These are phyloP conservation scores for Poa annua DNA, from an alignment of 176 grass and related monocot species.

Conservation along the genomic window DNA sequence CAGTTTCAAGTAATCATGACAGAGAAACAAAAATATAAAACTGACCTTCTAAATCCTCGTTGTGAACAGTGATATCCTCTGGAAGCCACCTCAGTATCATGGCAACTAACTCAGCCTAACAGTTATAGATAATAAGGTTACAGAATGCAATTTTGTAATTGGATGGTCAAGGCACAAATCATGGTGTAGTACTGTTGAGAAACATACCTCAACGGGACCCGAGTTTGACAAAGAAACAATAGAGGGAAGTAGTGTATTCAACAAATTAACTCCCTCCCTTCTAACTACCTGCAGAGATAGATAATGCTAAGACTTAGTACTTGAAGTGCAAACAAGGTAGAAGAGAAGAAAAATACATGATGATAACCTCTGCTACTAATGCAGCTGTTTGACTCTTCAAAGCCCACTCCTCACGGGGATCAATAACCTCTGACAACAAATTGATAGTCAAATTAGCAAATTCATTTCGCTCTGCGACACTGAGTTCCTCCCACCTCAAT, in stretches of 20 bases:
- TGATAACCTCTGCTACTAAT: constrained; percentile 86
- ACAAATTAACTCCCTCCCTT: constrained; percentile 88
- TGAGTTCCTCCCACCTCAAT: constrained; percentile 95
- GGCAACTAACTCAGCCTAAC: constrained; percentile 91
- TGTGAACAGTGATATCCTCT: constrained; percentile 98
- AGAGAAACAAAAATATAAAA: constrained; percentile 23
- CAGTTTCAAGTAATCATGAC: constrained; percentile 26
- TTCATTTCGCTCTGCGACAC: constrained; percentile 74
- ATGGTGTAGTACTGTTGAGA: constrained; percentile 29
- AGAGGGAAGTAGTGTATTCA: constrained; percentile 80
- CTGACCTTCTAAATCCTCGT: constrained; percentile 94
- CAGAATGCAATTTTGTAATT: constrained; percentile 33
- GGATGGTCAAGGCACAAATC: constrained; percentile 33
- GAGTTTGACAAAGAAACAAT: constrained; percentile 79
- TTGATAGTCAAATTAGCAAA: constrained; percentile 85
- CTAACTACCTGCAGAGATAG: constrained; percentile 77
- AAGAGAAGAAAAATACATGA: constrained; percentile 29
- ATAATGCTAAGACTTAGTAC: constrained; percentile 37
- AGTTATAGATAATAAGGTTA: constrained; percentile 35
- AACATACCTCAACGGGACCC: constrained; percentile 76
- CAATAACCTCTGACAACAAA: constrained; percentile 80
- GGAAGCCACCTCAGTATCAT: constrained; percentile 99
- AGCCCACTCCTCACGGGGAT: constrained; percentile 85
- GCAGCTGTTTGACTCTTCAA: constrained; percentile 99
- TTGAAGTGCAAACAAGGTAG: constrained; percentile 28